These are phyloP conservation scores for Aspergillus hiratsukae DNA, from an alignment of 2,329 filamentous ascomycete species.

Conservation along the genomic window DNA sequence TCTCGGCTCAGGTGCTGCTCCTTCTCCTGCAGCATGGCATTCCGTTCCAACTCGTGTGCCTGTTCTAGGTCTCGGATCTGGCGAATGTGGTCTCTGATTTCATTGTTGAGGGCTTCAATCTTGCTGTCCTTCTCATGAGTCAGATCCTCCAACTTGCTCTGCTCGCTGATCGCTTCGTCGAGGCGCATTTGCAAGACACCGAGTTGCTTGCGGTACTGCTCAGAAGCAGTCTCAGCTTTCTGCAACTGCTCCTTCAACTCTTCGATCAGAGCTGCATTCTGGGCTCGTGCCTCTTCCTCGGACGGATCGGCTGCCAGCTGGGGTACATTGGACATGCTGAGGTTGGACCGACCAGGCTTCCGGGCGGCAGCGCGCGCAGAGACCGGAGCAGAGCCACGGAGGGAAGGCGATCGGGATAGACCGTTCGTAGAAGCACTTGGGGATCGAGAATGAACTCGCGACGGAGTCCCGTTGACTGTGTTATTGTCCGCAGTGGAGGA, in stretches of 20 bases:
- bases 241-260: constrained; percentile 79
- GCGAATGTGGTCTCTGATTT: constrained; percentile 76
- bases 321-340: constrained; percentile 42
- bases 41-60: constrained; percentile 87
- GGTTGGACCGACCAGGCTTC: constrained; percentile 47
- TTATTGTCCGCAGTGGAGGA: constrained; percentile 25
- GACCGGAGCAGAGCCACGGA: constrained; percentile 53
- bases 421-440: constrained; percentile 47
- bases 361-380: constrained; percentile 69
- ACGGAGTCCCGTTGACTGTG: constrained; percentile 31
- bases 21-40: constrained; percentile 83
- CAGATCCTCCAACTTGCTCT: constrained; percentile 80
- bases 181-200: constrained; percentile 80
- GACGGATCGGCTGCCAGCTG: constrained; percentile 46
- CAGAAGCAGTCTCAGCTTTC: constrained; percentile 71
- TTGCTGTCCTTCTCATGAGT: constrained; percentile 82
- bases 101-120: constrained; percentile 73
- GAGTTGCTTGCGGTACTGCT: constrained; percentile 77
- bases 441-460: constrained; percentile 43
- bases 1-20: constrained; percentile 79
- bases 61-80: constrained; percentile 88
- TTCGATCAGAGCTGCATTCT: constrained; percentile 72
- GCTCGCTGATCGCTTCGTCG: constrained; percentile 78
- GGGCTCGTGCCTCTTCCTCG: constrained; percentile 71
- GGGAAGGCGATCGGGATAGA: constrained; percentile 60